A percentile compares a stretch with the other conserved stretches of the same genome.
These are phyloP conservation scores for Mycena polygramma DNA, from an alignment of 768 basidiomycete species.

Conservation along the genomic window DNA sequence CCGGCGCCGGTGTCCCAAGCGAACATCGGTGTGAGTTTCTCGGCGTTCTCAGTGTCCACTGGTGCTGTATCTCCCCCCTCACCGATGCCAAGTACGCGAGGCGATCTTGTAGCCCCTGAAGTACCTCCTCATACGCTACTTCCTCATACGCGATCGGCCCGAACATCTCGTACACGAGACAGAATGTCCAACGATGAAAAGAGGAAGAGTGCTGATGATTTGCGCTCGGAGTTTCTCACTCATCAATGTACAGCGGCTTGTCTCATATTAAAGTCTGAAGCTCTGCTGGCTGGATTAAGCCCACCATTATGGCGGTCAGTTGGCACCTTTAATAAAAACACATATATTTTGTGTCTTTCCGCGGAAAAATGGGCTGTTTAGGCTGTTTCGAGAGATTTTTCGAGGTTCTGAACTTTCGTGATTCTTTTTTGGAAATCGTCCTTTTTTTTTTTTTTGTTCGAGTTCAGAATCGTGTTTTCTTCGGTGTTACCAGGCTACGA, in stretches of 20 bases:
- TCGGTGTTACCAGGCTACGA: no score
- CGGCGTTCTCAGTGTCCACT: slow-evolving; percentile 12
- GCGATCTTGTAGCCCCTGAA: not conserved
- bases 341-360: no score
- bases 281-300: not conserved
- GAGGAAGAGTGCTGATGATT: slow-evolving; percentile 1
- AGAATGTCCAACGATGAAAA: slow-evolving; percentile 3
- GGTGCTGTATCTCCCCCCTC: slow-evolving; percentile 19
- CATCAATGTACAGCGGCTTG: slow-evolving; percentile 7
- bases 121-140: no score
- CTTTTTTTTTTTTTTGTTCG: no score
- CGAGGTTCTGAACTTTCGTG: no score
- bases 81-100: slow-evolving; percentile 12
- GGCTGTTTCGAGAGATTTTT: no score
- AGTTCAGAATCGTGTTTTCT: no score
- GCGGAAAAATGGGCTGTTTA: no score
- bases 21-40: not conserved
- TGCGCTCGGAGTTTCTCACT: slow-evolving; percentile 7
- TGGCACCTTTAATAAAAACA: no score
- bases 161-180: slow-evolving; percentile 20
- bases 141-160: slow-evolving; percentile 5
- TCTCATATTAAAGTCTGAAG: slow-evolving; percentile 5
- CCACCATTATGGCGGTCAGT: no score
- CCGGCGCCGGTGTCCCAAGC: not conserved
- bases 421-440: no score